phyloP scores from a whole-genome alignment of 1,284 basidiomycete genomes.

The Apiotrichum gracile region DNA sequence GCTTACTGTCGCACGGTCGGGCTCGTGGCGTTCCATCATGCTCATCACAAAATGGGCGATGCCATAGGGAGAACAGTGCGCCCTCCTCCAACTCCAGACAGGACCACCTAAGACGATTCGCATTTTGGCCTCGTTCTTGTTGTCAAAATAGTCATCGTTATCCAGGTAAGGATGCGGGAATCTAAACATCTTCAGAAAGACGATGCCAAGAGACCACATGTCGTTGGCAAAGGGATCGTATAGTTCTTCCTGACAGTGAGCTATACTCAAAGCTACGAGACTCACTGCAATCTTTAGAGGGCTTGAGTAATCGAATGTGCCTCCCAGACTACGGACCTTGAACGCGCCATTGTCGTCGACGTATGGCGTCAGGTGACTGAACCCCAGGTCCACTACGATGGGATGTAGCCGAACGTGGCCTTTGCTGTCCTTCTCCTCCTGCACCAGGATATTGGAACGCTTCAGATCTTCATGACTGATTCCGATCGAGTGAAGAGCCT shows the following conservation, averaged over 20 bases:
- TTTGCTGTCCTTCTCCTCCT: neutral
- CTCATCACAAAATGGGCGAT: slow-evolving; percentile 27
- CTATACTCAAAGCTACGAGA: neutral
- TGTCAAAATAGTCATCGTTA: slow-evolving; percentile 8
- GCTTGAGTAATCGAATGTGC: slow-evolving; percentile 43
- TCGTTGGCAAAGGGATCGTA: slow-evolving; percentile 42
- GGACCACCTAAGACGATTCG: slow-evolving; percentile 22
- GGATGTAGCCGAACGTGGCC: slow-evolving; percentile 18
- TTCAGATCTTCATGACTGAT: slow-evolving; percentile 46
- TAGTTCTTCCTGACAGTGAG: slow-evolving; percentile 19
- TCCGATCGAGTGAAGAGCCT: slow-evolving; percentile 35
- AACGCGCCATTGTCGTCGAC: slow-evolving; percentile 1
- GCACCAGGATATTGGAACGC: slow-evolving; percentile 40
- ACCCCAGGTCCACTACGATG: slow-evolving; percentile 42
- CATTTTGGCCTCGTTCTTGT: slow-evolving; percentile 19
- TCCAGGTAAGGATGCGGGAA: slow-evolving; percentile 33
- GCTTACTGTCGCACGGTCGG: slow-evolving; percentile 35
- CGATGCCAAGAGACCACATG: slow-evolving; percentile 43
- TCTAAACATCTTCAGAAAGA: slow-evolving; percentile 34
- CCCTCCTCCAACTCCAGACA: slow-evolving; percentile 17
- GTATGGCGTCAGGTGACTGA: slow-evolving; percentile 36
- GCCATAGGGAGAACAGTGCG: neutral
- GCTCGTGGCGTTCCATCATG: slow-evolving; percentile 37
- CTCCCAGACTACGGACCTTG: slow-evolving; percentile 32
- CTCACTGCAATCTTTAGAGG: slow-evolving; percentile 42